Base-by-base conservation (phyloP, 2,329 filamentous ascomycete species). In the Reticulascus tulasneorum region DNA sequence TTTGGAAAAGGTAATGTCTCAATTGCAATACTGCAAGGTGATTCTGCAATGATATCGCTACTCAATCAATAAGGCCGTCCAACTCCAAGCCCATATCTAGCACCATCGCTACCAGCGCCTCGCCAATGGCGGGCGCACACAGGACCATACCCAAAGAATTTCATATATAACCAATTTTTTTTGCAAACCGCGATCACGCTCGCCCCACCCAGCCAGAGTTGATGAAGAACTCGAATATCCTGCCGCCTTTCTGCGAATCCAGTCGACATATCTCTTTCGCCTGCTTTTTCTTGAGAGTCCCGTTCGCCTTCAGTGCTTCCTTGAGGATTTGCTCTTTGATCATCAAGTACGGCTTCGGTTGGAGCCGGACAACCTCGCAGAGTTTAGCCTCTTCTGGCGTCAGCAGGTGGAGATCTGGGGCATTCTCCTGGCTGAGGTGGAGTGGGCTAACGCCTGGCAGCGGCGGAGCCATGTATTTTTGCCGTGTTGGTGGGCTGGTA, bases 201-300 rank as follows among this genome's bases (percentile, higher is more conserved):
- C 94, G 93, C 21, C 82, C 84, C 42, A 97, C 82, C 89, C 91
- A 97, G 4, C 91, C 93, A 37, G 82, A 82, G 55, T 89, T 86
- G 45, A 94, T 86, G 66, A 96, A 90, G 58, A 96, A 97, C 59
- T 97, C 93, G 62, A 91, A 96, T 39, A 97, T 79, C 47, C 87
- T 76, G 13, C 84, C 82, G 1, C 86, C 84, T 60, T 96, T 97
- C 46, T 85, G 84, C 9, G 80, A 77, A 53, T 97, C 91, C 34
- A 97, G 75, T 56, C 81, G 64, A 55, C 85, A 90, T 18, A 97
- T 82, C 54, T 94, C 86, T 55, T 84, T 86, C 3, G 89, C 89
- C 49, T 91, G 83, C 64, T 96, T 97, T 74, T 93, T 95, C 71
- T 95, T 97, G 7, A 98, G 65, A 10, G 74, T 77, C 1, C 93